phyloP scores from a whole-genome alignment of 2,329 filamentous ascomycete species.

The Macrophomina tecta region DNA sequence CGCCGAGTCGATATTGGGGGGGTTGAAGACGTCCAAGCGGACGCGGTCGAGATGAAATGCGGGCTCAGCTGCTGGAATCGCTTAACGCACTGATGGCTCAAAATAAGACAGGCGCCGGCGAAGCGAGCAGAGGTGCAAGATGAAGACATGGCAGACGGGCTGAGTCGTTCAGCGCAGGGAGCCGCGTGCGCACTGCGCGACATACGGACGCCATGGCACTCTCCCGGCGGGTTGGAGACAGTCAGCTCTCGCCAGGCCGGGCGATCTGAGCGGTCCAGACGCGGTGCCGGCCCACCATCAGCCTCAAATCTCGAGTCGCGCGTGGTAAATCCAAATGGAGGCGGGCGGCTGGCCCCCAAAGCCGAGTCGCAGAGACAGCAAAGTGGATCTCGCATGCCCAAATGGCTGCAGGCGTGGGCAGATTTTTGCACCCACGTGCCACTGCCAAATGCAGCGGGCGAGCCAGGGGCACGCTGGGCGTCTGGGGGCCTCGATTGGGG shows the following conservation, averaged over 20 bases:
- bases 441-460: slow-evolving; percentile 10
- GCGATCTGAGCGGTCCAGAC: slow-evolving; percentile 22
- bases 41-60: slow-evolving; percentile 23
- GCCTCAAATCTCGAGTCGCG: slow-evolving; percentile 23
- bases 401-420: not conserved
- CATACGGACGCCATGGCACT: slow-evolving; percentile 20
- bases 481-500: not conserved
- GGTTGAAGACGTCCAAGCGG: slow-evolving; percentile 15
- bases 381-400: slow-evolving; percentile 9
- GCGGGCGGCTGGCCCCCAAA: slow-evolving; percentile 1
- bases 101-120: slow-evolving; percentile 5
- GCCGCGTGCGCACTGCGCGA: slow-evolving; percentile 21
- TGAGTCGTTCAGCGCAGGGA: slow-evolving; percentile 16
- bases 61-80: slow-evolving; percentile 1
- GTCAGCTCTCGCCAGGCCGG: slow-evolving; percentile 12
- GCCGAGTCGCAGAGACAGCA: not conserved
- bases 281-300: not conserved
- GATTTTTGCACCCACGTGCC: slow-evolving; percentile 20
- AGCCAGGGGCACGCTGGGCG: slow-evolving; percentile 1
- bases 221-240: slow-evolving; percentile 8
- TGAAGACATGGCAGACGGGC: not conserved
- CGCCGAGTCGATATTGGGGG: slow-evolving; percentile 8
- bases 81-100: slow-evolving; percentile 9
- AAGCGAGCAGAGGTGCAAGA: not conserved
- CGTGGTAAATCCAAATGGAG: slow-evolving; percentile 11